Evolutionary conservation across 2,329 filamentous ascomycete species (phyloP), one percentile per base, ranked within the genome.

Genomic region (Trichoderma breve): DNA sequence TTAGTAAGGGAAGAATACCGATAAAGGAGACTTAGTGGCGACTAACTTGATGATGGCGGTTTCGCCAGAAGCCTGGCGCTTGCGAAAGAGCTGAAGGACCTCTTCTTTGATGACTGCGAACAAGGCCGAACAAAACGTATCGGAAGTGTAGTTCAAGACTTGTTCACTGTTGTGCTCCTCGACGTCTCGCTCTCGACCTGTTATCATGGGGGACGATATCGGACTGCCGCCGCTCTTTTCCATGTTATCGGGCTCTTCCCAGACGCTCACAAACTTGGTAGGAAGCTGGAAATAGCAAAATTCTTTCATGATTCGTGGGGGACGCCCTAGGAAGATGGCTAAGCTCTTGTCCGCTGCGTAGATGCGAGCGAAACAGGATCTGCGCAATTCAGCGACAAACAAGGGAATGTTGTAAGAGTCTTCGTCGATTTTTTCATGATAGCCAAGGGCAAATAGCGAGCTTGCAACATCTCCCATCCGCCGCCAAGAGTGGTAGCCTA

Each of bases 251-350:
- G 21, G 2, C 47, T 70, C 36, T 28, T 30, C 43, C 68, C 68
- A 70, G 18, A 39, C 28, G 21, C 47, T 55, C 2, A 30, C 18
- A 34, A 60, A 32, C 30, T 32, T 62, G 28, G 43, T 57, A 3
- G 68, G 68, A 9, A 70, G 39, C 58, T 70, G 68, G 14, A 70
- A 70, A n/a, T 64, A 70, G 47, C 68, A 70, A 21, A 70, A 70
- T 4, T 70, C 68, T 14, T 70, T 70, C 58, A 63, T 70, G 9
- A 70, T 63, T 5, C 68, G 68, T 1, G 68, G 68, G 6, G 68
- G 68, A 0, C 68, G 39, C n/a, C 68, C 68, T 15, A 70, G 43
- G 11, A 70, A 70, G 4, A 70, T 39, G 9, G 68, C 68, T 14
- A 62, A 18, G 47, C 55, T 62, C 68, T 70, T 70, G 58, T 70